Percentiles rank a stretch among this genome's conserved stretches.
These are phyloP conservation scores for Lonicera japonica DNA, from an alignment of 129 eudicot species.

Conservation along the genomic window DNA sequence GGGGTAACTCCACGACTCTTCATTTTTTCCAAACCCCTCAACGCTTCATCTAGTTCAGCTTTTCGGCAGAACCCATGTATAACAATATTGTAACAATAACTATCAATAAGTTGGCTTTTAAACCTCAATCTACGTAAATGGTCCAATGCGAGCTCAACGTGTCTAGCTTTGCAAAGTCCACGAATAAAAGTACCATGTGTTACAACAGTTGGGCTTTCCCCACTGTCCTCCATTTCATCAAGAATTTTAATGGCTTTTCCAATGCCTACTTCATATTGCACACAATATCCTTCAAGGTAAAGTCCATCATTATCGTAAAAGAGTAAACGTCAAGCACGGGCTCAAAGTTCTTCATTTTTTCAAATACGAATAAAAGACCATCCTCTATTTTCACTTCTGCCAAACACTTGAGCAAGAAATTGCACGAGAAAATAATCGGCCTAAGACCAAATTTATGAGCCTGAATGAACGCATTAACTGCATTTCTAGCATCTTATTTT, in stretches of 20 bases:
- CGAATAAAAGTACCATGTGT: conserved; percentile 21
- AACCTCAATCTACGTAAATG: conserved; percentile 8
- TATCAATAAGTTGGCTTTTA: conserved; percentile 22
- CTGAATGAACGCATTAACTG: conserved; percentile 20
- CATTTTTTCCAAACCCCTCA: conserved; percentile 34
- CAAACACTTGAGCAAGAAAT: conserved; percentile 44
- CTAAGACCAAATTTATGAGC: conserved; percentile 22
- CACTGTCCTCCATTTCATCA: conserved; percentile 27
- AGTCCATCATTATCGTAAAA: conserved; percentile 26
- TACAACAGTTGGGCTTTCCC: conserved; percentile 27
- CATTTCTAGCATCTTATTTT: conserved; percentile 30
- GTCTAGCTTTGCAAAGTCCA: conserved; percentile 42
- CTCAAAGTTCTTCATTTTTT: conserved; percentile 29
- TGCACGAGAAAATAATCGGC: conserved; percentile 22
- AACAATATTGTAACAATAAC: conserved; percentile 40
- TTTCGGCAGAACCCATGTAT: conserved; percentile 26
- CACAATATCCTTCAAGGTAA: too few relatives aligned
- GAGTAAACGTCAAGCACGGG: conserved; percentile 37
- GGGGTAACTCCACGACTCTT: conserved; percentile 27
- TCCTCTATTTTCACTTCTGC: conserved; percentile 21
- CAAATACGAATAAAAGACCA: conserved; percentile 16
- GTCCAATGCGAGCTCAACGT: conserved; percentile 22
- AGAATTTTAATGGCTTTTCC: conserved; percentile 20
- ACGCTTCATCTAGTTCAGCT: conserved; percentile 26
- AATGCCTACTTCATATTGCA: conserved; percentile 4